Conservation (phyloP, 2,329 filamentous ascomycete genomes). For the Aspergillus luchuensis region DNA sequence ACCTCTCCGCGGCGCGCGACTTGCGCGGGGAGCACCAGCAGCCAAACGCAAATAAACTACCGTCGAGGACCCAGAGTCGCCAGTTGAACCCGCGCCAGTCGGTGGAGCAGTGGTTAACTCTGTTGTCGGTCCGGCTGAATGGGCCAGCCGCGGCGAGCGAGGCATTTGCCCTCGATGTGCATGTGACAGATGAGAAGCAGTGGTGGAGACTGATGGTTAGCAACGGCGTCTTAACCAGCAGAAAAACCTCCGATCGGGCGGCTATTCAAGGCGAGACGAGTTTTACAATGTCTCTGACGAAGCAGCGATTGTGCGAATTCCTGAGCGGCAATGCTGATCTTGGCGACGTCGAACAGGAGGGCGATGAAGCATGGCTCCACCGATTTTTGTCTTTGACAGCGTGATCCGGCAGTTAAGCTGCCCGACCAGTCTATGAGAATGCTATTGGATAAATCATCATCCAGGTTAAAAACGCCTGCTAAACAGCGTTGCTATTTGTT, state of each 20-base stretch:
- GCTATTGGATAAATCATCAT: not conserved
- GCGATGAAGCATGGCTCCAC: not conserved
- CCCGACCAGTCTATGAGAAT: not conserved
- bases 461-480: not conserved
- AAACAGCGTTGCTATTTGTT: not conserved
- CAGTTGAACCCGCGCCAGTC: constrained; percentile 12
- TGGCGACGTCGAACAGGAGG: not conserved
- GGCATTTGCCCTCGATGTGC: constrained; percentile 20
- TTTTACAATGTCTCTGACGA: not conserved
- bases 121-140: constrained; percentile 24
- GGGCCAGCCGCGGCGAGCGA: constrained; percentile 13
- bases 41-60: not conserved
- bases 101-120: constrained; percentile 23
- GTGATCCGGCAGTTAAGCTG: not conserved
- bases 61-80: constrained; percentile 2
- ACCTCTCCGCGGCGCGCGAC: constrained; percentile 37
- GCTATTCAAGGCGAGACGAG: not conserved
- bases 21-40: constrained; percentile 17
- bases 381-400: not conserved
- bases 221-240: constrained; percentile 24
- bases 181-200: constrained; percentile 16
- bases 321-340: not conserved
- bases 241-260: not conserved
- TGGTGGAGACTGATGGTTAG: constrained; percentile 24
- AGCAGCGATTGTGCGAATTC: not conserved